phyloP scores from a whole-genome alignment of 306 rosid genomes.

The Pterocarpus macrocarpus region DNA sequence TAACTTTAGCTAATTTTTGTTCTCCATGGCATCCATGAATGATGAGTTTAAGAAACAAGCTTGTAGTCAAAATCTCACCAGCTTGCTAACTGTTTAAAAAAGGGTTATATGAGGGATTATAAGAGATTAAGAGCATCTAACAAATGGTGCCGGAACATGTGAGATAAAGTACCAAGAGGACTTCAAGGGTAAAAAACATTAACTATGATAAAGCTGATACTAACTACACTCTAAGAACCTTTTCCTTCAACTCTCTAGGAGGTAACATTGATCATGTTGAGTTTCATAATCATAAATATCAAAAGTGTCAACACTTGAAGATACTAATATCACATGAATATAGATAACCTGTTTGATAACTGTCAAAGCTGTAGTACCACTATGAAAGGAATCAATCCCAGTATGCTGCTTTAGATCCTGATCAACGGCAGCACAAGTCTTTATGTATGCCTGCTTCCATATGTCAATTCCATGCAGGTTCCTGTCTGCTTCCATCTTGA shows the following conservation, averaged over 20 bases:
- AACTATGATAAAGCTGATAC: neutral
- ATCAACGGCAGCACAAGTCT: conserved; percentile 73
- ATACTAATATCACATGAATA: conserved; percentile 26
- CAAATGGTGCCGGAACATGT: too few species aligned
- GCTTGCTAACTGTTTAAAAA: too few species aligned
- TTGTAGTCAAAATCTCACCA: neutral
- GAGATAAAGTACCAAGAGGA: neutral
- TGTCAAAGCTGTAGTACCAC: conserved; percentile 85
- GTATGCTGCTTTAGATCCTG: conserved; percentile 74
- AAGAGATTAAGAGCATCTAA: too few species aligned
- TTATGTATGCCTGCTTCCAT: conserved; percentile 78
- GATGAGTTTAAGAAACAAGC: neutral
- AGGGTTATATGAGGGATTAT: too few species aligned
- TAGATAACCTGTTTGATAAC: conserved; percentile 79
- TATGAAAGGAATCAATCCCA: conserved; percentile 65
- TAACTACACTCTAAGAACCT: neutral
- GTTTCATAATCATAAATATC: neutral
- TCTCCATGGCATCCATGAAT: neutral
- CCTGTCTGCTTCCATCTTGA: conserved; percentile 57
- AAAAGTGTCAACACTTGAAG: conserved; percentile 13
- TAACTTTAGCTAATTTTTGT: neutral
- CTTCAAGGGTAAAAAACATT: neutral
- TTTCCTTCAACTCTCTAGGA: too few species aligned
- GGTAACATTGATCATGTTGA: conserved; percentile 10
- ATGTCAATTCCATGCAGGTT: conserved; percentile 54